Evolutionary conservation across 345 rosid species (phyloP).

Genomic region (Eucalyptus polybractea): DNA sequence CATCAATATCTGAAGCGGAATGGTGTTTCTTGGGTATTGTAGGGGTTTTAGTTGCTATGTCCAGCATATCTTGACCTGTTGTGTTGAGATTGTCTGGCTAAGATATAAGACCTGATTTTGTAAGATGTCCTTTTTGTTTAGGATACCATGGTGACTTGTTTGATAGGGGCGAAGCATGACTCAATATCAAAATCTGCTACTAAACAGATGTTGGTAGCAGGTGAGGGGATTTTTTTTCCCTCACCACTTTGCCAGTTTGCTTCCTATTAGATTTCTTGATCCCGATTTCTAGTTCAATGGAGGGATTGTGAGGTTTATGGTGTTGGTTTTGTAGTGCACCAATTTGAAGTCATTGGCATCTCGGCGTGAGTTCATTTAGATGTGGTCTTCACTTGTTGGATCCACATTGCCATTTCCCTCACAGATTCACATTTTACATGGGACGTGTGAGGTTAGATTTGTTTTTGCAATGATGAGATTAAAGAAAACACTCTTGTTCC

Average conservation of each 20-base stretch:
- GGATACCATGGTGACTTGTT: not conserved
- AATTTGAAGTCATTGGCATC: not conserved
- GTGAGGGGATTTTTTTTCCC: not conserved
- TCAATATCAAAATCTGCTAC: not conserved
- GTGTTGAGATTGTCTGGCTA: not conserved
- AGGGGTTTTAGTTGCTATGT: not conserved
- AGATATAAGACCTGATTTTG: not conserved
- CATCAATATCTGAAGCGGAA: not conserved
- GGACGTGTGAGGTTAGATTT: not conserved
- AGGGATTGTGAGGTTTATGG: not conserved
- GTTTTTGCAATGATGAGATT: not conserved
- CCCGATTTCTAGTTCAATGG: not conserved
- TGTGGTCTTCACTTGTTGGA: not conserved
- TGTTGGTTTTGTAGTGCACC: not conserved
- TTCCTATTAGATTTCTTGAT: not conserved
- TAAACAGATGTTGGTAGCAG: not conserved
- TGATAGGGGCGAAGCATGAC: not conserved
- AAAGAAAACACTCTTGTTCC: not conserved
- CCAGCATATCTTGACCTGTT: not conserved
- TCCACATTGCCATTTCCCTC: not conserved
- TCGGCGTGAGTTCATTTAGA: not conserved
- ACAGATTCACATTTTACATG: not conserved
- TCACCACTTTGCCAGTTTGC: not conserved
- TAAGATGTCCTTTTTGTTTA: not conserved
- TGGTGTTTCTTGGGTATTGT: not conserved